phyloP scores from a whole-genome alignment of 1,284 basidiomycete genomes.

The Tilletia setariae region DNA sequence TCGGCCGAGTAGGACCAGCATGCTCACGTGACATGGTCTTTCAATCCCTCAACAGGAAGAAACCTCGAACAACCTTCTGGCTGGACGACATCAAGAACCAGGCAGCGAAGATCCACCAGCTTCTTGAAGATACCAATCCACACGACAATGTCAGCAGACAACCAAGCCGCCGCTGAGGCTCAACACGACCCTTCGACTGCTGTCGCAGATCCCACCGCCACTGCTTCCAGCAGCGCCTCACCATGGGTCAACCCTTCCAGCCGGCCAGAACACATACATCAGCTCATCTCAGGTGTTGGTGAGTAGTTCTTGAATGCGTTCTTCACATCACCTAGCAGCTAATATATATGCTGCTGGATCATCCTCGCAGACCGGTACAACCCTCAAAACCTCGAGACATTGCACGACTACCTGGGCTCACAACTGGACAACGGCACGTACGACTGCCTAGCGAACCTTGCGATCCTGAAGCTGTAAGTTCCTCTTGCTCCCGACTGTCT shows the following conservation, averaged over 20 bases:
- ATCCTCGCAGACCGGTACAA: constrained; percentile 78
- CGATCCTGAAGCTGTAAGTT: constrained; percentile 76
- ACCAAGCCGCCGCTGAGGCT: no score
- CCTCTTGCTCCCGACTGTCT: not conserved
- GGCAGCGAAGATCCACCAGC: not conserved
- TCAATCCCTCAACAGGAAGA: constrained; percentile 14
- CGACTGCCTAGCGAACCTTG: constrained; percentile 87
- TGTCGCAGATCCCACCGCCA: constrained; percentile 20
- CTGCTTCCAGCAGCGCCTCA: constrained; percentile 27
- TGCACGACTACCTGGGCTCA: constrained; percentile 90
- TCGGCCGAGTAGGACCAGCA: no score
- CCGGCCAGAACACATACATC: constrained; percentile 46
- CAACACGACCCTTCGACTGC: no score
- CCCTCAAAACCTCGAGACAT: constrained; percentile 82
- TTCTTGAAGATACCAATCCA: not conserved
- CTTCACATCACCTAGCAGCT: not conserved
- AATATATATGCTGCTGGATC: not conserved
- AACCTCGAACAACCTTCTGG: not conserved
- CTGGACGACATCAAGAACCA: not conserved
- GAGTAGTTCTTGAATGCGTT: not conserved
- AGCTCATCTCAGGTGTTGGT: constrained; percentile 49
- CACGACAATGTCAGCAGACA: no score
- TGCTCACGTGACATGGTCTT: no score
- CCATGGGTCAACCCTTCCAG: constrained; percentile 37
- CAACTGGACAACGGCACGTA: constrained; percentile 86